Evolutionary conservation across 1,139 yeast species (phyloP).

Genomic region (Candida gigantensis): DNA sequence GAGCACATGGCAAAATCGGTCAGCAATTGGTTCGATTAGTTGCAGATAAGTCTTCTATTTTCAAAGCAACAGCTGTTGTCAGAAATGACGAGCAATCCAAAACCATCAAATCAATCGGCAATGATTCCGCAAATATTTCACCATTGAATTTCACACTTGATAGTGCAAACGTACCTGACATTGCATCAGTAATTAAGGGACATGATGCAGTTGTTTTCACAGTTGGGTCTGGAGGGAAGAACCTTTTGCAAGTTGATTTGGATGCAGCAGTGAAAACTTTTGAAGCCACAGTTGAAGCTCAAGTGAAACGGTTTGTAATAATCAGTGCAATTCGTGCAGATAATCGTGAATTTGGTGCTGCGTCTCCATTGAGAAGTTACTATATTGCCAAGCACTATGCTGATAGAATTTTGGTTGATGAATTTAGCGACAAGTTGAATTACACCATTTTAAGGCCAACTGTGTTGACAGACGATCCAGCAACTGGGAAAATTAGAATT

Average conservation of each 20-base stretch:
- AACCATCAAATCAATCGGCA: slow-evolving; percentile 27
- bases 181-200: slow-evolving; percentile 43
- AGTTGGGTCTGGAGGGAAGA: slow-evolving; percentile 65
- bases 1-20: slow-evolving; percentile 67
- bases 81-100: slow-evolving; percentile 48
- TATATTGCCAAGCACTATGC: slow-evolving; percentile 59
- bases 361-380: slow-evolving; percentile 36
- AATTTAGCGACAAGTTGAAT: slow-evolving; percentile 37
- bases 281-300: slow-evolving; percentile 54
- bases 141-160: slow-evolving; percentile 41
- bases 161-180: slow-evolving; percentile 30
- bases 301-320: slow-evolving; percentile 49
- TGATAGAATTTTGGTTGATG: slow-evolving; percentile 44
- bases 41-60: slow-evolving; percentile 15
- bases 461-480: slow-evolving; percentile 34
- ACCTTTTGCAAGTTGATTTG: slow-evolving; percentile 56
- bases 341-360: slow-evolving; percentile 39
- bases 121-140: slow-evolving; percentile 35
- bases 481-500: slow-evolving; percentile 39
- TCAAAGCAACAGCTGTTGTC: slow-evolving; percentile 51
- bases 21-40: slow-evolving; percentile 34
- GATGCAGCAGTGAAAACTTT: slow-evolving; percentile 62
- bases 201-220: slow-evolving; percentile 60
- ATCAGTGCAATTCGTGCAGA: slow-evolving; percentile 61
- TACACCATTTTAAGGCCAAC: slow-evolving; percentile 59